Evolutionary conservation across 768 basidiomycete species (phyloP).

Genomic region (Filobasidium wieringae): DNA sequence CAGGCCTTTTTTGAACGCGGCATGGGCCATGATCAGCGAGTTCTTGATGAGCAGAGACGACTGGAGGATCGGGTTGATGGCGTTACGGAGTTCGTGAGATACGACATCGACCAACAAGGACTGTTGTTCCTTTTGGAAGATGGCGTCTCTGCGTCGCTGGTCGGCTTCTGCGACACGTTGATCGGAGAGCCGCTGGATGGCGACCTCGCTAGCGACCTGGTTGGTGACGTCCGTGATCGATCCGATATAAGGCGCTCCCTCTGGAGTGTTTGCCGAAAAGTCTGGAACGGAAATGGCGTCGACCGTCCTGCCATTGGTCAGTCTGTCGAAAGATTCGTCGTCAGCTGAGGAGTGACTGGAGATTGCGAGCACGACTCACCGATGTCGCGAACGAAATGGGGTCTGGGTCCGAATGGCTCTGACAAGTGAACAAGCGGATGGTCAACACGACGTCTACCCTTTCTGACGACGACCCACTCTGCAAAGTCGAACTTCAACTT

Average conservation of each 20-base stretch:
- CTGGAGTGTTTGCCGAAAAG: neutral
- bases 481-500: neutral
- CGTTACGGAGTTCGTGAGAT: slow-evolving; percentile 10
- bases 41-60: slow-evolving; percentile 5
- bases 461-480: neutral
- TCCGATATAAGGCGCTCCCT: slow-evolving; percentile 1
- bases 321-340: neutral
- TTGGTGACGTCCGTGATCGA: slow-evolving; percentile 9
- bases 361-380: neutral
- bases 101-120: slow-evolving; percentile 6
- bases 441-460: neutral
- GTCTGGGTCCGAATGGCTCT: neutral
- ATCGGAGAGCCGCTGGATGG: slow-evolving; percentile 4
- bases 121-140: slow-evolving; percentile 10
- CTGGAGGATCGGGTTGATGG: slow-evolving; percentile 11
- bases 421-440: neutral
- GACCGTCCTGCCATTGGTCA: slow-evolving; percentile 10
- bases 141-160: slow-evolving; percentile 5
- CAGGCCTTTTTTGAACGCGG: neutral
- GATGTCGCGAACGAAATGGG: slow-evolving; percentile 3
- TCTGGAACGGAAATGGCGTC: neutral
- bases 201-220: neutral
- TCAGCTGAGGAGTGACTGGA: neutral
- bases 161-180: slow-evolving; percentile 9
- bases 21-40: neutral